Percentiles rank a stretch among this genome's conserved stretches.
Conservation (phyloP, 1,284 basidiomycete genomes). For the Cryptococcus hybrid region DNA sequence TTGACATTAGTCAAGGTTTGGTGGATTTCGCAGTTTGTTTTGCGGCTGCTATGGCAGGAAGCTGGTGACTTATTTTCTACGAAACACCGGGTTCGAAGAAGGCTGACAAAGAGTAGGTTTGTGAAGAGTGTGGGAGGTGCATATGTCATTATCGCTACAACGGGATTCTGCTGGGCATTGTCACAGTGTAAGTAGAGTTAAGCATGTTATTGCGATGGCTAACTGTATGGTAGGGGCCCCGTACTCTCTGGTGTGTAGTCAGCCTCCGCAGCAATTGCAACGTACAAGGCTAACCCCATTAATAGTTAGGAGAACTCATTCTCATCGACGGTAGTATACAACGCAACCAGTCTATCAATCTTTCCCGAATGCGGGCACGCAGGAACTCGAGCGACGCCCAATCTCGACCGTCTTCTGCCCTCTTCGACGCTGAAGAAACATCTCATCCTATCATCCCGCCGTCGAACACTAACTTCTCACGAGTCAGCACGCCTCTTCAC, state of each 20-base stretch:
- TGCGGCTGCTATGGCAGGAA: constrained; percentile 49
- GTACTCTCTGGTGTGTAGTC: too few relatives aligned
- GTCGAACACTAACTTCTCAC: too few relatives aligned
- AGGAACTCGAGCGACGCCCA: background rate
- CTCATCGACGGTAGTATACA: constrained; percentile 37
- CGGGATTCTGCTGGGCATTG: constrained; percentile 55
- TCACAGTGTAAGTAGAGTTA: constrained; percentile 40
- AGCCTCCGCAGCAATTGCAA: background rate
- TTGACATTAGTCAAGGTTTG: constrained; percentile 46
- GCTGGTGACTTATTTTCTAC: constrained; percentile 35
- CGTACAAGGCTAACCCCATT: too few relatives aligned
- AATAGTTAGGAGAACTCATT: constrained; percentile 43
- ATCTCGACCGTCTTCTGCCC: constrained; percentile 6
- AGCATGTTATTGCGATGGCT: background rate
- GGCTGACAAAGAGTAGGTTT: constrained; percentile 26
- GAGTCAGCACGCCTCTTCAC: constrained; percentile 3
- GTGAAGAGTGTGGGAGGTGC: constrained; percentile 49
- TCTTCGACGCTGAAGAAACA: background rate
- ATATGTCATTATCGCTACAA: constrained; percentile 51
- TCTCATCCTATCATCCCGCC: constrained; percentile 1
- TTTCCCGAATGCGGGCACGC: constrained; percentile 7
- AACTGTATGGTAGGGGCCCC: constrained; percentile 43
- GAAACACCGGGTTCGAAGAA: background rate
- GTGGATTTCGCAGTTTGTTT: constrained; percentile 40
- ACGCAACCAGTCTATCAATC: constrained; percentile 11